A percentile compares a stretch with the other conserved stretches of the same genome.
Evolutionary conservation across 2,329 filamentous ascomycete genomes (phyloP).

Genomic region (Cytospora mali): DNA sequence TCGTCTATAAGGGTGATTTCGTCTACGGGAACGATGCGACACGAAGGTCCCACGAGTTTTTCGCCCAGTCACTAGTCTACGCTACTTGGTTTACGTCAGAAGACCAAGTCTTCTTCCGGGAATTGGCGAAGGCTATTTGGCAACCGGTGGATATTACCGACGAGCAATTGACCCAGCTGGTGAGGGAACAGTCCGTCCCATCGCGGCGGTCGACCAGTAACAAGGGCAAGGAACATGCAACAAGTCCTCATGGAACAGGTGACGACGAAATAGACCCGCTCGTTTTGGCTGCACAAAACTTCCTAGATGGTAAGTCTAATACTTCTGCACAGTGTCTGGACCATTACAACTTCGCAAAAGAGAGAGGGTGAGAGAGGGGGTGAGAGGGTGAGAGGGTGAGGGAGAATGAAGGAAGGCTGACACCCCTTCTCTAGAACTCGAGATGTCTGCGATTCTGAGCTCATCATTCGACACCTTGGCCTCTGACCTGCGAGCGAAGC

Average conservation of each 20-base stretch:
- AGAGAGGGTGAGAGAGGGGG: not conserved
- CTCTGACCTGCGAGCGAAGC: slow-evolving; percentile 47
- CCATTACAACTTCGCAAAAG: not conserved
- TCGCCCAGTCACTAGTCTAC: slow-evolving; percentile 51
- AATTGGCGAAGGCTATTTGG: slow-evolving; percentile 53
- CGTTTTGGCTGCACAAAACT: slow-evolving; percentile 46
- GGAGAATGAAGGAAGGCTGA: not conserved
- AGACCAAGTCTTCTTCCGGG: slow-evolving; percentile 45
- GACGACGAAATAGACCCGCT: slow-evolving; percentile 42
- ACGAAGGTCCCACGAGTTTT: slow-evolving; percentile 44
- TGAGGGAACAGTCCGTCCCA: slow-evolving; percentile 27
- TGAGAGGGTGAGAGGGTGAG: not conserved
- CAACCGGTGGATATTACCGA: slow-evolving; percentile 43
- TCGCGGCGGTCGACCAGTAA: slow-evolving; percentile 33
- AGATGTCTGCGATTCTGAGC: slow-evolving; percentile 44
- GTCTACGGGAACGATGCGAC: slow-evolving; percentile 44
- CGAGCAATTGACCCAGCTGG: slow-evolving; percentile 36
- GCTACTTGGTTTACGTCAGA: slow-evolving; percentile 41
- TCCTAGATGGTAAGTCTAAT: slow-evolving; percentile 51
- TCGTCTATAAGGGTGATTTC: slow-evolving; percentile 35
- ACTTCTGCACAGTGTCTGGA: not conserved
- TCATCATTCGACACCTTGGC: slow-evolving; percentile 40
- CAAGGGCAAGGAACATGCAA: slow-evolving; percentile 49
- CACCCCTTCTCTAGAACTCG: slow-evolving; percentile 45
- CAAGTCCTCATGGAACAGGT: slow-evolving; percentile 19